Base-by-base conservation (phyloP, 371 early-diverging fungal genomes). In the Mortierella sp. region DNA sequence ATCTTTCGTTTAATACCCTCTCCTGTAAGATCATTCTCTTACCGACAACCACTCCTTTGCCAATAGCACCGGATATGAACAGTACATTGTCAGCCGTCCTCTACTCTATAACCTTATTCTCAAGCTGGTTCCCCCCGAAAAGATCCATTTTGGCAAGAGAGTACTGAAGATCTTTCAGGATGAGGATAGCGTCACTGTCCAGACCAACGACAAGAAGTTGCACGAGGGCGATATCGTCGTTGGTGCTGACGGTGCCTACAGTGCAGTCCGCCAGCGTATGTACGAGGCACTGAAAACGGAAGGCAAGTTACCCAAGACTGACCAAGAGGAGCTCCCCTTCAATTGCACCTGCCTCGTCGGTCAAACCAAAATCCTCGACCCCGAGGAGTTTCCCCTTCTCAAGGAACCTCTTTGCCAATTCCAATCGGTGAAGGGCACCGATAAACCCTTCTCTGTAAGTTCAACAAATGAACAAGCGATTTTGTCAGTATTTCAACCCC, bases 241-340 rank as follows among this genome's bases (percentile, higher is more conserved):
- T 2, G 73, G 73, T 0, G 73, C 73, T 6, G 73, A 72, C 39
- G 73, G 73, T 26, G 73, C 73, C 1, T 66, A 72, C 43, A 65
- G 65, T 19, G 53, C 53, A 1, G 73, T 72, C 41, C 73, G 73
- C 14, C 73, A 72, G 34, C 41, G 52, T 1, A 37, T 72, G 4
- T 72, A 65, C 31, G 44, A 65, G 34, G 19, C 34, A 0, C 16
- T 72, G 52, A 50, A 64, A n/a, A 41, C 64, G 19, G 40, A 34
- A 8, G 73, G 66, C 0, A 11, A 13, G 11, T 34, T 72, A 7
- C 73, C 73, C 0, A 47, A 43, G 14, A n/a, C 3, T 6, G 71
- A 71, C 29, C 29, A 66, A 9, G 52, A 40, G 37, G 48, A 45
- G 4, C 29, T 66, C 1, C 73, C 73, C 3, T 73, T 73, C 73